These are phyloP conservation scores for Colletotrichum sp. DNA, from an alignment of 2,329 filamentous ascomycete genomes.

Conservation along the genomic window DNA sequence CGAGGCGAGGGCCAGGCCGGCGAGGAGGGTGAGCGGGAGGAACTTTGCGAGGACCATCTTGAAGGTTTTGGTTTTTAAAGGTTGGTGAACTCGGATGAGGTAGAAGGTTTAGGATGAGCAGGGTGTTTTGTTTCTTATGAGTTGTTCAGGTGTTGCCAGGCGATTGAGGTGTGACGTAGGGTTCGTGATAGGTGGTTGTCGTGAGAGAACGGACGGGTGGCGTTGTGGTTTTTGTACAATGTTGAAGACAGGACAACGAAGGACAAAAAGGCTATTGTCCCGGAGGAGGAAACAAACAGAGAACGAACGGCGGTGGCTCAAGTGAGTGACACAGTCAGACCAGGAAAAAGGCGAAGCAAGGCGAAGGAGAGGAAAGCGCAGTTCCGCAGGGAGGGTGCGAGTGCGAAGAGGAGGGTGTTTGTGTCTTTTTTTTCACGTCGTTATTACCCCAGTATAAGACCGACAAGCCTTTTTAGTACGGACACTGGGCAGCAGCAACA, in stretches of 20 bases:
- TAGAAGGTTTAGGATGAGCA: background rate
- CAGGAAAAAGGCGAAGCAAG: background rate
- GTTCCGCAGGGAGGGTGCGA: background rate
- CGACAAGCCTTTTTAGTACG: background rate
- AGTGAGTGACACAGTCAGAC: constrained; percentile 15
- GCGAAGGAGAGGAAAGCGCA: background rate
- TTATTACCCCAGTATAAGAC: background rate
- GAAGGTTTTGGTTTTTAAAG: background rate
- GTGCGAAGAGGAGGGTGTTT: background rate
- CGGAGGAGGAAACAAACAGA: background rate
- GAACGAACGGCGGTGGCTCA: background rate
- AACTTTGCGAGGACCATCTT: constrained; percentile 33
- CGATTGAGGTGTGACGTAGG: background rate
- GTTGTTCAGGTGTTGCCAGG: background rate
- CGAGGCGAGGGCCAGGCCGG: constrained; percentile 27
- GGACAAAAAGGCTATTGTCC: background rate
- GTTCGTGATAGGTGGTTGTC: background rate
- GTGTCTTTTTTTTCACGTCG: background rate
- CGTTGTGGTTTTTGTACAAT: background rate
- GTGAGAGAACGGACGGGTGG: background rate
- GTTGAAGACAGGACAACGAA: background rate
- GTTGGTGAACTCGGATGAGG: background rate
- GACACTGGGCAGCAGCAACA: background rate
- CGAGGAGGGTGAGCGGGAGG: constrained; percentile 28
- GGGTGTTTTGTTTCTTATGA: background rate